Evolutionary conservation across 2,329 filamentous ascomycete species (phyloP).

Genomic region (Zalaria sp.): DNA sequence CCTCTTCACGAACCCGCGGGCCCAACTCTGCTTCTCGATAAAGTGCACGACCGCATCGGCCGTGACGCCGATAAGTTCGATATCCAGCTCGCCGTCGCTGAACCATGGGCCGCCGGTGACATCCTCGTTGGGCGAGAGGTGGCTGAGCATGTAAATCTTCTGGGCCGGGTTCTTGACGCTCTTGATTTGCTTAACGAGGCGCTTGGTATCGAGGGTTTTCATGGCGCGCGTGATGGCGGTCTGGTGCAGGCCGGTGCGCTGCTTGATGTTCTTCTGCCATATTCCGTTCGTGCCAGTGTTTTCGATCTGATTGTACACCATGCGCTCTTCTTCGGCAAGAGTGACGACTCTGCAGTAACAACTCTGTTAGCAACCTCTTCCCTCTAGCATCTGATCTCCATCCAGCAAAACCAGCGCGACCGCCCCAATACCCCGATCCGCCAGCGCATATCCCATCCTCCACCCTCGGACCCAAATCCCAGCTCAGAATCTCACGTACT

Average conservation of each 20-base stretch:
- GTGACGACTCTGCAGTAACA: constrained; percentile 22
- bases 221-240: constrained; percentile 67
- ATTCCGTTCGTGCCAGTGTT: constrained; percentile 28
- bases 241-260: constrained; percentile 69
- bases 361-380: constrained; percentile 10
- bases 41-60: constrained; percentile 59
- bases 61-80: constrained; percentile 70
- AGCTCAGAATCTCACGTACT: too few species aligned
- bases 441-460: neutral
- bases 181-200: constrained; percentile 77
- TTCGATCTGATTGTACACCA: constrained; percentile 44
- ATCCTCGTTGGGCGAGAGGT: constrained; percentile 72
- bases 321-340: constrained; percentile 54
- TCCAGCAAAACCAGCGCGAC: too few species aligned
- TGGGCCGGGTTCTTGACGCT: constrained; percentile 81
- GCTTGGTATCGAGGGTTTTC: constrained; percentile 69
- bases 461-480: neutral
- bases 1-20: constrained; percentile 28
- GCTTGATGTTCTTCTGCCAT: constrained; percentile 78
- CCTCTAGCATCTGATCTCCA: too few species aligned
- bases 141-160: constrained; percentile 91
- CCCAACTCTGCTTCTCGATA: constrained; percentile 59
- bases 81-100: constrained; percentile 78
- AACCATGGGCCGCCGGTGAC: constrained; percentile 93
- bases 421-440: neutral